A percentile compares a stretch with the other conserved stretches of the same genome.
Conservation (phyloP, 805 yeast genomes). For the Sugiyamaella americana region DNA sequence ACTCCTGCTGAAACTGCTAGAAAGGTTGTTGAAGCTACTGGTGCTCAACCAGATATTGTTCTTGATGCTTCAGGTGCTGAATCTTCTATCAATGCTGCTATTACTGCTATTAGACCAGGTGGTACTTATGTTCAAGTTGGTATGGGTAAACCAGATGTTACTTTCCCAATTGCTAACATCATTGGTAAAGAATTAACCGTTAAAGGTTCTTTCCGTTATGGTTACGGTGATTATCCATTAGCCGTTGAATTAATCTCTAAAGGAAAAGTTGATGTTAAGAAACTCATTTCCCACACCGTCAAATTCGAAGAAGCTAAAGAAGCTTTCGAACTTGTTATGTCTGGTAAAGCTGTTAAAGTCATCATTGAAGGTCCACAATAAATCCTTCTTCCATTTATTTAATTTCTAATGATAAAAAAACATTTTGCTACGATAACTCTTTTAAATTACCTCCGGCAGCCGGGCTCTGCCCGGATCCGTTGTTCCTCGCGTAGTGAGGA, state of each 20-base stretch:
- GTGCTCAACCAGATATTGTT: slow-evolving; percentile 48
- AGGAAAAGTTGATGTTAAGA: slow-evolving; percentile 60
- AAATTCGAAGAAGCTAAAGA: slow-evolving; percentile 63
- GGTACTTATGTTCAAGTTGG: slow-evolving; percentile 83
- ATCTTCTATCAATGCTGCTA: slow-evolving; percentile 64
- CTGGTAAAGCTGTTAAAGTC: slow-evolving; percentile 69
- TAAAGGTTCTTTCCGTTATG: slow-evolving; percentile 77
- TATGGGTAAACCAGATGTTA: slow-evolving; percentile 63
- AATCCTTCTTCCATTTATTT: background rate
- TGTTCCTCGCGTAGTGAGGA: too few species aligned
- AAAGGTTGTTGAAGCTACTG: slow-evolving; percentile 31
- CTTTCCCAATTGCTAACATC: slow-evolving; percentile 63
- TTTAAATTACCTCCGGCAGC: too few species aligned
- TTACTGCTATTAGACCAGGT: slow-evolving; percentile 54
- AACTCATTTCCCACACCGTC: slow-evolving; percentile 68
- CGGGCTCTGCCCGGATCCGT: too few species aligned
- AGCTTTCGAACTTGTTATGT: slow-evolving; percentile 66
- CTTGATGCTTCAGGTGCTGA: slow-evolving; percentile 85
- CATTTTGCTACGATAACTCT: too few species aligned
- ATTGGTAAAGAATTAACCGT: slow-evolving; percentile 53
- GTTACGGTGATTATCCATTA: slow-evolving; percentile 66
- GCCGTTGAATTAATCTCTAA: slow-evolving; percentile 61
- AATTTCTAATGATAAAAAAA: background rate
- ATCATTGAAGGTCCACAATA: slow-evolving; percentile 71
- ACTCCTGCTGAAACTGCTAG: slow-evolving; percentile 39